These are phyloP conservation scores for Rubia peregrina DNA, from an alignment of 305 asterid genomes.

Conservation along the genomic window DNA sequence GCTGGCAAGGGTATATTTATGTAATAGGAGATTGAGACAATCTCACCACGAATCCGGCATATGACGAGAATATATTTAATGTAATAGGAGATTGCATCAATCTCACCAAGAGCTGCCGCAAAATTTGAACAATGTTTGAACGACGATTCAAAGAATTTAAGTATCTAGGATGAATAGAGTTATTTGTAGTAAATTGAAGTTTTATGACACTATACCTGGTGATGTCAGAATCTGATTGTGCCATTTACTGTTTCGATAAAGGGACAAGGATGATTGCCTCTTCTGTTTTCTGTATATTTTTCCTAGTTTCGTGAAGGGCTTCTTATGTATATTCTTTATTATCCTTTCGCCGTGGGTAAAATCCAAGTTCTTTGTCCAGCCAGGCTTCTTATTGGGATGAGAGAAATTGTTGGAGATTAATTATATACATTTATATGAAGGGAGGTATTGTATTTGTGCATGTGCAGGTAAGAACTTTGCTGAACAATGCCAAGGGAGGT, in stretches of 20 bases:
- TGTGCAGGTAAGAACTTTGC: constrained; percentile 75
- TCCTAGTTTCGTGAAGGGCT: neutral
- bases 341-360: neutral
- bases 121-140: neutral
- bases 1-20: neutral
- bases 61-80: neutral
- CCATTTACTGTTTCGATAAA: neutral
- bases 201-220: neutral
- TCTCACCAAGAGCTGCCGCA: neutral
- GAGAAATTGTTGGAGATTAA: neutral
- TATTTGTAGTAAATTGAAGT: neutral
- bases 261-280: neutral
- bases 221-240: neutral
- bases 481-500: constrained; percentile 73
- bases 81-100: neutral
- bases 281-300: neutral
- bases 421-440: neutral
- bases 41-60: neutral
- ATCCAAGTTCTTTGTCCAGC: neutral
- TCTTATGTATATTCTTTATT: neutral
- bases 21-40: neutral
- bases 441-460: neutral
- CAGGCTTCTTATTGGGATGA: neutral
- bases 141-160: neutral
- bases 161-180: neutral